Evolutionary conservation across 1,284 basidiomycete species (phyloP).

Genomic region (Vanrija pseudolonga): DNA sequence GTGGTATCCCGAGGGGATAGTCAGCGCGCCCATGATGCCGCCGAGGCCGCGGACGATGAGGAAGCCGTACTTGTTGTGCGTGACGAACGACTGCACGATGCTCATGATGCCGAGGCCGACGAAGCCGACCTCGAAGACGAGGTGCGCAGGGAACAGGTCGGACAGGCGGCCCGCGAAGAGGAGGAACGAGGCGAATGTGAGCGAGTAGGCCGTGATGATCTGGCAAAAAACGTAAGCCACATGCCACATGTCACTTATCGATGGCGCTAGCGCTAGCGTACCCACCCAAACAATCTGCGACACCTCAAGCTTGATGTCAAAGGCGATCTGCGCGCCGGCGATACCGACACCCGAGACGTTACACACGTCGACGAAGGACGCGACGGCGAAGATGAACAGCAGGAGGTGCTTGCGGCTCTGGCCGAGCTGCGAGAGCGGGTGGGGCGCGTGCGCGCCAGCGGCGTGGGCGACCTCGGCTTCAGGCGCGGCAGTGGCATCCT

Average conservation of each 20-base stretch:
- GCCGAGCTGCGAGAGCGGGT: slow-evolving; percentile 9
- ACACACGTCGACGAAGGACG: slow-evolving; percentile 14
- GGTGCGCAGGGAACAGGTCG: slow-evolving; percentile 39
- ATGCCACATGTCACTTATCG: too few species aligned
- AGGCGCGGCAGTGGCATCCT: too few species aligned
- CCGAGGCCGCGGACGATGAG: slow-evolving; percentile 43
- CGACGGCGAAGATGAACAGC: slow-evolving; percentile 28
- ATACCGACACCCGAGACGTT: slow-evolving; percentile 33
- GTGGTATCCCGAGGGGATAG: slow-evolving; percentile 13
- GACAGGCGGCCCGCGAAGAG: slow-evolving; percentile 40
- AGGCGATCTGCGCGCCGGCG: slow-evolving; percentile 31
- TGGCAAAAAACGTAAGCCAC: slow-evolving; percentile 5
- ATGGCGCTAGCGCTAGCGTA: background rate
- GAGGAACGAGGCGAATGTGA: slow-evolving; percentile 39
- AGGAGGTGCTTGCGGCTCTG: slow-evolving; percentile 13
- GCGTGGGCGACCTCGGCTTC: too few species aligned
- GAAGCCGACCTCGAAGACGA: slow-evolving; percentile 42
- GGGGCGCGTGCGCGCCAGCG: slow-evolving; percentile 50
- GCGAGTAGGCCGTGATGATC: slow-evolving; percentile 37
- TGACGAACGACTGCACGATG: slow-evolving; percentile 39
- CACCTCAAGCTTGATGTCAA: slow-evolving; percentile 25
- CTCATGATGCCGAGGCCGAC: slow-evolving; percentile 30
- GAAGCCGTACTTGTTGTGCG: slow-evolving; percentile 46
- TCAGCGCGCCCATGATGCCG: slow-evolving; percentile 29
- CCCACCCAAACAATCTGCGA: slow-evolving; percentile 40